phyloP scores from a whole-genome alignment of 805 yeast genomes.

The Priceomyces melissophilus region DNA sequence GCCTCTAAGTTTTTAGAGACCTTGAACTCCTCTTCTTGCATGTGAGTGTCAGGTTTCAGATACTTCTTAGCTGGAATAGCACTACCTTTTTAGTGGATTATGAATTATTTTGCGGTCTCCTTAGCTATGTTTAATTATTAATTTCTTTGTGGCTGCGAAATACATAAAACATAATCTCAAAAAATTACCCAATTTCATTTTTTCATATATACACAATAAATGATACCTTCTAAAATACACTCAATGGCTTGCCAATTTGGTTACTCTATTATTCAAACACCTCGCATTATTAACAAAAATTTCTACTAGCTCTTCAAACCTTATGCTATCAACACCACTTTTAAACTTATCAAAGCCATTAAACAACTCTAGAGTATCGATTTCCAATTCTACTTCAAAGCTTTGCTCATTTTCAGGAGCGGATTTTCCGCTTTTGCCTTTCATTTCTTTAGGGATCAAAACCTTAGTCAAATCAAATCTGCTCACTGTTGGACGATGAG shows the following conservation, averaged over 20 bases:
- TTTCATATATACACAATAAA: background rate
- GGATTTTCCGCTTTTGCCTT: constrained; percentile 35
- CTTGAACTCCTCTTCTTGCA: too few relatives aligned
- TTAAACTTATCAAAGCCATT: constrained; percentile 39
- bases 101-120: too few relatives aligned
- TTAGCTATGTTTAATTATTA: too few relatives aligned
- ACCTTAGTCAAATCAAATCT: constrained; percentile 72
- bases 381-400: constrained; percentile 40
- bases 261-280: constrained; percentile 41
- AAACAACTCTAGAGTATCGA: constrained; percentile 37
- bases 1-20: too few relatives aligned
- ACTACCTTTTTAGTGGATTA: too few relatives aligned
- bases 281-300: constrained; percentile 43
- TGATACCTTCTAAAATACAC: background rate
- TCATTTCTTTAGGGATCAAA: constrained; percentile 30
- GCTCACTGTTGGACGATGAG: constrained; percentile 72
- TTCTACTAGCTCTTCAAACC: constrained; percentile 45
- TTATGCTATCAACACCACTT: constrained; percentile 33
- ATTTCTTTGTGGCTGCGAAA: too few relatives aligned
- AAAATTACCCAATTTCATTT: background rate
- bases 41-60: too few relatives aligned
- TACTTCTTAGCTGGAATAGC: too few relatives aligned
- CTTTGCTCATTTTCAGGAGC: constrained; percentile 32
- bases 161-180: too few relatives aligned
- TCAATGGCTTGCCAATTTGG: constrained; percentile 31